Base-by-base conservation (phyloP, 352 stramenopile genomes). In the Pythium insidiosum region DNA sequence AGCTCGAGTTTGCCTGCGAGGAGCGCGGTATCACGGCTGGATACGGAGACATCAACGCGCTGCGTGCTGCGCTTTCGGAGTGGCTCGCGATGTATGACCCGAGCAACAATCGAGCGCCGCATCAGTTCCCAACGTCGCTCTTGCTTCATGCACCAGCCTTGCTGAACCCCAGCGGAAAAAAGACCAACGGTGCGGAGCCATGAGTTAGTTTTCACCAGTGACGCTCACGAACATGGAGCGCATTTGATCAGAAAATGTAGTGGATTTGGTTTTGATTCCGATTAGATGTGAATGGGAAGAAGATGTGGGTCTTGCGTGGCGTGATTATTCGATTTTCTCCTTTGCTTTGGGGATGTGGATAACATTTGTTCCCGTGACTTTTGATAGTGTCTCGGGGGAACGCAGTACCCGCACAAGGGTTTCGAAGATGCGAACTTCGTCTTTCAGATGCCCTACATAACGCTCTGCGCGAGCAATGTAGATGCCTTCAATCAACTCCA, bases 341-440 rank as follows among this genome's bases (percentile, higher is more conserved):
- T 92, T 94, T 4, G 78, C 66, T 10, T 66, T 73, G 3, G 80
- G 82, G 38, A 94, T 91, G 62, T 94, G 78, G 38, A 94, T 92
- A 25, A 93, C 58, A 45, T 89, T 92, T 6, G 58, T 76, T 6
- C 82, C 82, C 15, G 82, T 92, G 45, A 94, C 79, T 53, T 93
- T 91, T 42, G 78, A 54, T 21, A 94, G 47, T 29, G 80, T 91
- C 55, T 94, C 82, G 0, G 82, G 82, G 3, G 82, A 94, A 13
- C 82, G 71, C 41, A 94, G 43, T 9, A 94, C 76, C 22, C 82
- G 77, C 31, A 94, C 68, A 29, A 94, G 66, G 22, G 80, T 93
- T 58, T 94, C 82, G 47, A 94, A 94, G 37, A 94, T 82, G 5
- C 80, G 68, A 3, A 91, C 75, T 67, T 94, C 82, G 45, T 94